Conservation (phyloP, 2,329 filamentous ascomycete genomes). For the Trichoderma cornu-damae region DNA sequence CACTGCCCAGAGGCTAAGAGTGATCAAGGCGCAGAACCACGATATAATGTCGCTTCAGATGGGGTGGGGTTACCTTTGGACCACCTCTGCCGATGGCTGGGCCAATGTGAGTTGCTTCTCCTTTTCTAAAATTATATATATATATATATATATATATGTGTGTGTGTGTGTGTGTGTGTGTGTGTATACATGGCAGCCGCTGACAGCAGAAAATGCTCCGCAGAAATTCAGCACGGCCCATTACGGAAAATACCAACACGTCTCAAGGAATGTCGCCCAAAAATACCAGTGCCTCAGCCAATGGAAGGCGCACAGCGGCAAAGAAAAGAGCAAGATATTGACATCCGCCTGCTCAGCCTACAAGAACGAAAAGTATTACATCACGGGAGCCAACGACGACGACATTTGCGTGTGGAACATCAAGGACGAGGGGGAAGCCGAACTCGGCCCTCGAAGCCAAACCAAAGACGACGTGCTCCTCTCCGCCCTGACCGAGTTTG, state of each 20-base stretch:
- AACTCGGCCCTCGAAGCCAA: conserved; percentile 33
- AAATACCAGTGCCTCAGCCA: conserved; percentile 74
- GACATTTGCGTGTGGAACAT: conserved; percentile 86
- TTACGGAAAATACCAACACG: conserved; percentile 51
- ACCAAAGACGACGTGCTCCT: conserved; percentile 52
- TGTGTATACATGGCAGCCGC: neutral
- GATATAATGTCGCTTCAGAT: conserved; percentile 86
- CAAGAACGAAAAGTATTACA: conserved; percentile 72
- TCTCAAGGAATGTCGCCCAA: conserved; percentile 58
- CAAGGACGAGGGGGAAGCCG: conserved; percentile 33
- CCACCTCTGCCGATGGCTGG: conserved; percentile 81
- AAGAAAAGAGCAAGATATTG: conserved; percentile 81
- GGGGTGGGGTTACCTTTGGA: conserved; percentile 79
- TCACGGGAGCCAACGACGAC: conserved; percentile 91
- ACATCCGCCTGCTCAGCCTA: conserved; percentile 71
- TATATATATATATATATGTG: too few species aligned
- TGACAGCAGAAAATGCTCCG: conserved; percentile 12
- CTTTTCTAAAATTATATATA: too few species aligned
- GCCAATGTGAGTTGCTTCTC: conserved; percentile 59
- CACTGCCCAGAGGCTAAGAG: conserved; percentile 82
- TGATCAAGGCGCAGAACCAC: conserved; percentile 72
- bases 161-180: too few species aligned
- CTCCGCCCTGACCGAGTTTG: conserved; percentile 74
- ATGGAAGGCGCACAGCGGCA: conserved; percentile 80
- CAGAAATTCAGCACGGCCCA: conserved; percentile 64